Evolutionary conservation across 2,329 filamentous ascomycete genomes (phyloP), one percentile per base, ranked within the genome.

Genomic region (Xylaria sp.): DNA sequence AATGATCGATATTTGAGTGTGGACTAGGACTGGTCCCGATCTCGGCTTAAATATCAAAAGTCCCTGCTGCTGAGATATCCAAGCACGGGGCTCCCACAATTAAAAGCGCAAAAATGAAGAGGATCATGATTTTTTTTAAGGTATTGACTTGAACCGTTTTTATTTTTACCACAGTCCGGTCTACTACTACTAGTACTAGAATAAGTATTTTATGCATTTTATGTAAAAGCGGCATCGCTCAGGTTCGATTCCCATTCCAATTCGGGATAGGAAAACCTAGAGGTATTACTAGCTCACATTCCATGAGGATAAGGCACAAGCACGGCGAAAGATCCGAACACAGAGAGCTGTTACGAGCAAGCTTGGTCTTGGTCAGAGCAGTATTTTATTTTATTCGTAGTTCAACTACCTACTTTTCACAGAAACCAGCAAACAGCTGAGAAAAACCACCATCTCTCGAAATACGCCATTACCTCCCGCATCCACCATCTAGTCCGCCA

Each of bases 341-440:
- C 13, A 18, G 25, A 2, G 3, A 18, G 23, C 28, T 28, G 23
- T 13, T 28, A 13, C 20, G 12, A 46, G 43, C 43, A 46, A 46
- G 20, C 10, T 12, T 12, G 4, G 4, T 23, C 43, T 46, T 25
- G 23, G 15, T 50, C 15, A 30, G 46, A 50, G 46, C 25, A 56
- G 53, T 36, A n/a, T n/a, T n/a, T n/a, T 36, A 25, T 39, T 55
- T 12, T 39, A 39, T 69, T 68, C n/a, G 34, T 66, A 63, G 58
- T 43, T 66, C 62, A 64, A 62, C 69, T 71, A 71, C 61, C 48
- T 62, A 61, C 53, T 55, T 55, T 41, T 45, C 39, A 52, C 45
- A n/a, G 39, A 62, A 62, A 53, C 41, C 39, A 15, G 57, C 58
- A 50, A 60, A 60, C n/a, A 53, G 36, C 66, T 41, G 50, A 46